Evolutionary conservation across 345 rosid genomes (phyloP).

Genomic region (Viola odorata): DNA sequence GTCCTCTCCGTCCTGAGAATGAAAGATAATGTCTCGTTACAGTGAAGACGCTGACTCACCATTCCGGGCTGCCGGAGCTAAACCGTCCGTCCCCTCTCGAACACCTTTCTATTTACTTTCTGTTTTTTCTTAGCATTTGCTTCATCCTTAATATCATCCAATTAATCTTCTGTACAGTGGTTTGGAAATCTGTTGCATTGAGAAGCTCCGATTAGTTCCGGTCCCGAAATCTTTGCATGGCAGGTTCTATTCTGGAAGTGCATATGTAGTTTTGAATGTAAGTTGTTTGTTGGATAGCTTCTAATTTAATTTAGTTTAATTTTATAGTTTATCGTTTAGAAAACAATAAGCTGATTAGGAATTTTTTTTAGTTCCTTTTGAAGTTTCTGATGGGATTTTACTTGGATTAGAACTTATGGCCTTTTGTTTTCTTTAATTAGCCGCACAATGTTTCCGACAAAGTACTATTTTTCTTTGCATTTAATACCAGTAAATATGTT

Average conservation of each 20-base stretch:
- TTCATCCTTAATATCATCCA: slow-evolving; percentile 8
- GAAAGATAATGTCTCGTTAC: slow-evolving; percentile 32
- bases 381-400: too few species aligned
- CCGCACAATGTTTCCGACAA: too few species aligned
- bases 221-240: slow-evolving; percentile 57
- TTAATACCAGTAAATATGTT: too few species aligned
- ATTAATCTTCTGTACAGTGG: slow-evolving; percentile 37
- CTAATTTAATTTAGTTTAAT: too few species aligned
- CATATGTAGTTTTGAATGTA: slow-evolving; percentile 62
- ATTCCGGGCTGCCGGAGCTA: slow-evolving; percentile 52
- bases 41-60: slow-evolving; percentile 42
- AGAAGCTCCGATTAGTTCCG: slow-evolving; percentile 42
- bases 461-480: too few species aligned
- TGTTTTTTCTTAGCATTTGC: not conserved
- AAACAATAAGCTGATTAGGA: too few species aligned
- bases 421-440: too few species aligned
- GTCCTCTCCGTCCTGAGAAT: not conserved
- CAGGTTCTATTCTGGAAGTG: slow-evolving; percentile 66
- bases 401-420: too few species aligned
- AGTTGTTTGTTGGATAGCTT: slow-evolving; percentile 6
- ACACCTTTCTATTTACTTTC: not conserved
- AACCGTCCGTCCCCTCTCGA: slow-evolving; percentile 47
- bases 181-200: slow-evolving; percentile 74
- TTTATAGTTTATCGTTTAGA: too few species aligned
- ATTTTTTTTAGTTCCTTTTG: too few species aligned